A percentile compares a stretch with the other conserved stretches of the same genome.
Evolutionary conservation across 192 early-diverging fungal genomes (phyloP).

Genomic region (Phycomyces blakesleeanus): DNA sequence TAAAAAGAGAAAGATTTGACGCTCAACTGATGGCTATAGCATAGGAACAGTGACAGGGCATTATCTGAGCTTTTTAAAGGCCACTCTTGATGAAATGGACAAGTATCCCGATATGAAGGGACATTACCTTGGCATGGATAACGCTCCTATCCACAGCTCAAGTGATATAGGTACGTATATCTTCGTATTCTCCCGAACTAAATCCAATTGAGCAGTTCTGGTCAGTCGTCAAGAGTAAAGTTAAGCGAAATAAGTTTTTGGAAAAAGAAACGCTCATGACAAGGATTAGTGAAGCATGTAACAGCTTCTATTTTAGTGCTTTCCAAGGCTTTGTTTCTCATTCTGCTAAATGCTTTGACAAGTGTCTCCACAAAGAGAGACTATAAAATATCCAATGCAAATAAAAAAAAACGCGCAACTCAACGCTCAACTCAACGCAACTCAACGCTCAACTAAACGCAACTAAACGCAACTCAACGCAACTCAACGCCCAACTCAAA

Average conservation of each 20-base stretch:
- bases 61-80: too few relatives aligned
- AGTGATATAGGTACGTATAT: conserved; percentile 25
- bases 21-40: too few relatives aligned
- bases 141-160: too few relatives aligned
- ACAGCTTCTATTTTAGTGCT: conserved; percentile 12
- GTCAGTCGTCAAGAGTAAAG: conserved; percentile 27
- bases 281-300: conserved; percentile 15
- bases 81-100: too few relatives aligned
- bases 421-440: too few relatives aligned
- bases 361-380: conserved; percentile 14
- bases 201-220: conserved; percentile 33
- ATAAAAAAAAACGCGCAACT: too few relatives aligned
- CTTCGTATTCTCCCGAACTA: conserved; percentile 31
- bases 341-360: conserved; percentile 17
- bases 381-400: background rate
- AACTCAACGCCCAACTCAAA: background rate
- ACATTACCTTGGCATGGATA: too few relatives aligned
- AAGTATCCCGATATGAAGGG: too few relatives aligned
- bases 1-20: too few relatives aligned
- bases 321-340: conserved; percentile 21
- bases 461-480: too few relatives aligned
- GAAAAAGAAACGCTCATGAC: conserved; percentile 18
- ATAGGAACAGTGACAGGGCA: too few relatives aligned
- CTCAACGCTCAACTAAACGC: too few relatives aligned
- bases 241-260: conserved; percentile 23